Evolutionary conservation across 1,284 basidiomycete species (phyloP).

Genomic region (Naganishia liquefaciens): DNA sequence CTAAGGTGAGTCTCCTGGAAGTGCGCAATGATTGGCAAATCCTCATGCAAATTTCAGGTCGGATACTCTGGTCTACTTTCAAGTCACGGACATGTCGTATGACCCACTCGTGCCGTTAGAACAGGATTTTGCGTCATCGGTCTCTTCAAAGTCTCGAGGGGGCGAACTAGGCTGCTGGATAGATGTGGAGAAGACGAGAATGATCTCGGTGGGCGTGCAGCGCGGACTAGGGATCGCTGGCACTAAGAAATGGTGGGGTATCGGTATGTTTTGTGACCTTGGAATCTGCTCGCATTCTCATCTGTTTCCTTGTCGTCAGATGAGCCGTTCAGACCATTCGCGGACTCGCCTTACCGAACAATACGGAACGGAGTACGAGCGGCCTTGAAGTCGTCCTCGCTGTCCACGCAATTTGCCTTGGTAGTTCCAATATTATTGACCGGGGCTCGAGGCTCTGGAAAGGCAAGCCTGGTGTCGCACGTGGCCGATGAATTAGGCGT

Average conservation of each 20-base stretch:
- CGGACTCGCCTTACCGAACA: conserved; percentile 32
- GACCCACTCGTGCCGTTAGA: conserved; percentile 55
- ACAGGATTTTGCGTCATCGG: conserved; percentile 54
- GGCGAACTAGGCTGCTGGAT: conserved; percentile 85
- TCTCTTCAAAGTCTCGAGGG: conserved; percentile 48
- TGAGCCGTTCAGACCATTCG: conserved; percentile 40
- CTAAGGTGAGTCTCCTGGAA: not conserved
- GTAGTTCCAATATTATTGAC: conserved; percentile 55
- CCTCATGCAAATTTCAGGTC: conserved; percentile 30
- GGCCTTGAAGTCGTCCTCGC: conserved; percentile 38
- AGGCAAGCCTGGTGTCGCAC: conserved; percentile 51
- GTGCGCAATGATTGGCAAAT: not conserved
- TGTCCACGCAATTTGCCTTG: conserved; percentile 26
- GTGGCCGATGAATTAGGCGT: conserved; percentile 54
- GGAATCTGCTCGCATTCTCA: not conserved
- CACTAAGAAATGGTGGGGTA: conserved; percentile 60
- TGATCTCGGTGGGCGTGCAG: conserved; percentile 77
- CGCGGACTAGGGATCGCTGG: conserved; percentile 65
- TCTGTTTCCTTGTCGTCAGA: conserved; percentile 32
- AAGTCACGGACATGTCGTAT: conserved; percentile 74
- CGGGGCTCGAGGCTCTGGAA: conserved; percentile 59
- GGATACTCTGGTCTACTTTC: conserved; percentile 67
- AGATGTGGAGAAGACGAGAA: conserved; percentile 69
- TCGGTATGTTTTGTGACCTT: conserved; percentile 37
- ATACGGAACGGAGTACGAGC: conserved; percentile 36